A percentile compares a stretch with the other conserved stretches of the same genome.
Conservation (phyloP, 179 eudicot species). For the Gypsophila paniculata region DNA sequence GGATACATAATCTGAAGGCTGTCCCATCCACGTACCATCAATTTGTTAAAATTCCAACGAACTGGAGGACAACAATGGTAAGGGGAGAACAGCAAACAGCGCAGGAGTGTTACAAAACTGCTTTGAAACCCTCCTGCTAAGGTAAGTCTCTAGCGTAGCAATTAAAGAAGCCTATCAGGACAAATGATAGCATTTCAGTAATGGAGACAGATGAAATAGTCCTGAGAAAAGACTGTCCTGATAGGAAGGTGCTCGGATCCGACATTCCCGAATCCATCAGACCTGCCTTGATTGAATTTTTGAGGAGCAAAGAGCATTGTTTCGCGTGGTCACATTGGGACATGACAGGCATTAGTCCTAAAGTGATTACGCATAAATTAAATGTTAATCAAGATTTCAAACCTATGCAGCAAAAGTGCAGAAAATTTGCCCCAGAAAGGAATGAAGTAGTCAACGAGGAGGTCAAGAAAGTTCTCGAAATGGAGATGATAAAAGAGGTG, state of each 20-base stretch:
- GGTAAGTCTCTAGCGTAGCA: neutral
- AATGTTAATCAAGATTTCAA: neutral
- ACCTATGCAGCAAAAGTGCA: neutral
- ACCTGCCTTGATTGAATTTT: neutral
- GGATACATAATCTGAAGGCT: too few relatives aligned
- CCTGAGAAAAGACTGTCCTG: too few relatives aligned
- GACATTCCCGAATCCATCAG: neutral
- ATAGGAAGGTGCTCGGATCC: too few relatives aligned
- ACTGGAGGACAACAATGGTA: neutral
- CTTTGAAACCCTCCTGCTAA: neutral
- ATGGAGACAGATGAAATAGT: too few relatives aligned
- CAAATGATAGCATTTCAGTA: too few relatives aligned
- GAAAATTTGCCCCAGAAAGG: neutral
- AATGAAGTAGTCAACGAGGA: neutral
- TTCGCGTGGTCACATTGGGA: neutral
- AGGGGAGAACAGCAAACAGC: neutral
- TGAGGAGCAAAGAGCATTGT: neutral
- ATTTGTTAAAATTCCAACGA: neutral
- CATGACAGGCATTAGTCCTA: neutral
- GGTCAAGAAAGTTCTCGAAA: too few relatives aligned
- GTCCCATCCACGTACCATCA: too few relatives aligned
- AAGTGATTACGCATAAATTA: too few relatives aligned
- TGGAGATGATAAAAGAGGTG: too few relatives aligned
- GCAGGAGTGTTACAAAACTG: too few relatives aligned
- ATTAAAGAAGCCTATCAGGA: neutral